Base-by-base conservation (phyloP, 441 rosid genomes). In the Mallotus repandus region DNA sequence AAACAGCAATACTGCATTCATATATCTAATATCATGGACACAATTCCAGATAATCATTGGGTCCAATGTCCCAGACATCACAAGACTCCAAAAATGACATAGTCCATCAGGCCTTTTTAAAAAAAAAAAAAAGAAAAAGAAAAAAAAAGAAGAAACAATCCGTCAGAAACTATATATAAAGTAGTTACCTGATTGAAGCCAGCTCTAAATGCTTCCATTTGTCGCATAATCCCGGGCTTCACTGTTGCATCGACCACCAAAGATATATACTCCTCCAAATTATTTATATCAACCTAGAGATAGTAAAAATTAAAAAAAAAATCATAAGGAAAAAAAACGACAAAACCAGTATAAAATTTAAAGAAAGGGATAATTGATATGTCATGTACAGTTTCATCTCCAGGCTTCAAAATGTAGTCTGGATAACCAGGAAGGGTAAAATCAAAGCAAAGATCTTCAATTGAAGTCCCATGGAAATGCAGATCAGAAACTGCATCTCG, bases 381-480 rank as follows among this genome's bases (percentile, higher is more conserved):
- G 67, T 53, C 72, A 76, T 61, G 19, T 89, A 97, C 99, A 74
- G 76, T 87, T 82, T 87, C 97, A 81, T 94, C 97, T 79, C 91
- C 98, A 9, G 84, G 78, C 81, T 86, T 94, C 84, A 97, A 68
- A 73, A 82, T 81, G 82, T 86, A 94, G 70, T 94, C 98, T 15
- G 99, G 98, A 83, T 91, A 91, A 65, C 99, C 99, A 70, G 98
- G 99, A 76, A 97, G 91, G 13, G 97, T 88, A 81, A 97, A 97
- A 78, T 93, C 98, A 74, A 97, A 83, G 88, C 81, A 93, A 70
- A 97, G 98, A 74, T 91, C 99, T 81, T 93, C 96, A 60, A 97
- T 77, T 50, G 80, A 81, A 57, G 86, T 78, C 68, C 97, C 97
- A 38, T 84, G 92, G 52, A 97, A 87, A 74, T 75, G 64, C 70